Conservation (phyloP, 768 basidiomycete species). For the Candolleomyces aberdarensis region DNA sequence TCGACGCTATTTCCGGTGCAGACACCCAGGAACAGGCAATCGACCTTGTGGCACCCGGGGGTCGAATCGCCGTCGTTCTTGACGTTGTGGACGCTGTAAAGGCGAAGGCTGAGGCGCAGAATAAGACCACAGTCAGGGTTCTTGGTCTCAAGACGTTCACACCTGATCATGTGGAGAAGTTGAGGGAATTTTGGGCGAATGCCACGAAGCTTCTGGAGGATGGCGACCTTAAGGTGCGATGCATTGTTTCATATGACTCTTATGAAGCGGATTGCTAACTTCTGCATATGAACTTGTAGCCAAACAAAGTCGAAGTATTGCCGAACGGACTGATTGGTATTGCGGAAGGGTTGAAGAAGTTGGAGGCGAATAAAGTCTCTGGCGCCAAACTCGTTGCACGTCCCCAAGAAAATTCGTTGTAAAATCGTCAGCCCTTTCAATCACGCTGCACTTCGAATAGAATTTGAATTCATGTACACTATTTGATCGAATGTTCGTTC, state of each 20-base stretch:
- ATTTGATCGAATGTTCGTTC: too few relatives aligned
- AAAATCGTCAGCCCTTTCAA: too few relatives aligned
- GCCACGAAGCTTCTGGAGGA: too few relatives aligned
- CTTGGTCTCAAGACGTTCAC: constrained; percentile 20
- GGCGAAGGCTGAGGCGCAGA: constrained; percentile 8
- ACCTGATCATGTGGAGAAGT: constrained; percentile 17
- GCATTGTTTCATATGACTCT: not conserved
- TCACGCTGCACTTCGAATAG: too few relatives aligned
- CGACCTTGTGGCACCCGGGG: too few relatives aligned
- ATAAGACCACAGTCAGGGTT: constrained; percentile 12
- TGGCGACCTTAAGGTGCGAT: constrained; percentile 30
- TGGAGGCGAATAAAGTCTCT: constrained; percentile 37
- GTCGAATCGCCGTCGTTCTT: too few relatives aligned
- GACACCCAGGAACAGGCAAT: too few relatives aligned
- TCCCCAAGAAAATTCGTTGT: too few relatives aligned
- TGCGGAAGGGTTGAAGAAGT: constrained; percentile 34
- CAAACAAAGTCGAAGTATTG: constrained; percentile 41
- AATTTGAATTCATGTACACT: too few relatives aligned
- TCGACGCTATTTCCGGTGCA: too few relatives aligned
- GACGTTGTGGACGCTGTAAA: constrained; percentile 20
- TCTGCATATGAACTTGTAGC: constrained; percentile 16
- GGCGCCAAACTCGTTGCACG: too few relatives aligned
- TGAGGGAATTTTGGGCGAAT: constrained; percentile 19
- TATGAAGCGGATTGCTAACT: not conserved
- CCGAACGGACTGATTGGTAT: constrained; percentile 43